These are phyloP conservation scores for Prunus mongolica DNA, from an alignment of 306 rosid genomes.

Conservation along the genomic window DNA sequence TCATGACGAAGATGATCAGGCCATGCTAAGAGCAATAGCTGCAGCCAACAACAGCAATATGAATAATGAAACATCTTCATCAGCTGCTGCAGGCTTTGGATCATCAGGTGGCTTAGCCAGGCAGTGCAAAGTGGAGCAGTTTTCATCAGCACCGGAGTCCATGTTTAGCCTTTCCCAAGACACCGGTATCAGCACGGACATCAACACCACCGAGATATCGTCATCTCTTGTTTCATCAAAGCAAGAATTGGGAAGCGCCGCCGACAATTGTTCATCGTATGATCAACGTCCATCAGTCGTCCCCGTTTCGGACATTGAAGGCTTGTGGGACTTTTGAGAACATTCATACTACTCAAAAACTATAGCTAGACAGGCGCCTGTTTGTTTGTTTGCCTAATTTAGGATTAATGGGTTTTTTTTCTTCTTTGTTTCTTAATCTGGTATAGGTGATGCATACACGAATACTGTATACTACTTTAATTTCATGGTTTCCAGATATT, in stretches of 20 bases:
- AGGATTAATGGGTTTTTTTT: background rate
- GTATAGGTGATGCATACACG: conserved; percentile 22
- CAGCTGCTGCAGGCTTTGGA: background rate
- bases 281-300: conserved; percentile 27
- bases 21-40: background rate
- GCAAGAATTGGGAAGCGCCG: conserved; percentile 26
- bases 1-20: background rate
- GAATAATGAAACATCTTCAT: background rate
- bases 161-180: conserved; percentile 62
- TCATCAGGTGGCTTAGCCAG: conserved; percentile 15
- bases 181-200: conserved; percentile 62
- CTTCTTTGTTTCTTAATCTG: conserved; percentile 8
- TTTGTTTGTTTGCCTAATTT: background rate
- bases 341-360: background rate
- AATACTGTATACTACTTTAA: conserved; percentile 30
- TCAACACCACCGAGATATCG: conserved; percentile 53
- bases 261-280: conserved; percentile 27
- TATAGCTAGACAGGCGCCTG: background rate
- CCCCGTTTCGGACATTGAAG: conserved; percentile 47
- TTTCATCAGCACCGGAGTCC: conserved; percentile 60
- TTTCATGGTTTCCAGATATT: conserved; percentile 39
- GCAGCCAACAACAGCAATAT: background rate
- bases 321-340: conserved; percentile 59
- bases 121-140: conserved; percentile 60
- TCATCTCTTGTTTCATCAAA: conserved; percentile 53